These are phyloP conservation scores for Suillus bovinus DNA, from an alignment of 768 basidiomycete genomes.

Conservation along the genomic window DNA sequence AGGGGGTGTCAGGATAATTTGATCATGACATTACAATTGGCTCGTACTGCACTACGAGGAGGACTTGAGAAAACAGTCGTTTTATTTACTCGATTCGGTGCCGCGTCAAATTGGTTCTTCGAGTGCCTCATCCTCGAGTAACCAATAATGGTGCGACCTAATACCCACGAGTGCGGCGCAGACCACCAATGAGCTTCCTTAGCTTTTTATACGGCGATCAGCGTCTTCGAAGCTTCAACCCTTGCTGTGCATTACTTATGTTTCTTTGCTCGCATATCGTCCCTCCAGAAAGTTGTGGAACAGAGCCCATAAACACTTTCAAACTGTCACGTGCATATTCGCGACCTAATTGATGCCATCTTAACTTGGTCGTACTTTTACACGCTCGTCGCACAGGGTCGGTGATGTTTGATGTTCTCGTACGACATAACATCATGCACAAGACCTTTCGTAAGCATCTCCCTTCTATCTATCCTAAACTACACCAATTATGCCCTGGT, in stretches of 20 bases:
- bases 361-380: background rate
- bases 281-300: no score
- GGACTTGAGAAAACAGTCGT: no score
- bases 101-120: background rate
- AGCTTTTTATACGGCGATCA: constrained; percentile 7
- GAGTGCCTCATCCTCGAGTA: background rate
- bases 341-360: no score
- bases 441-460: background rate
- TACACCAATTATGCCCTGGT: constrained; percentile 1
- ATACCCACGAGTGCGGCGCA: background rate
- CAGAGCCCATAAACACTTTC: no score
- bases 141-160: background rate
- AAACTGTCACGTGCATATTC: no score
- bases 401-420: background rate
- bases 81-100: background rate
- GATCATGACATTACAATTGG: background rate
- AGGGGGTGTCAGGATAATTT: constrained; percentile 2
- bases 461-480: constrained; percentile 3
- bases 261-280: constrained; percentile 8
- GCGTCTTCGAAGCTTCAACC: constrained; percentile 2
- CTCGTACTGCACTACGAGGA: no score
- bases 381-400: background rate
- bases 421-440: constrained; percentile 1
- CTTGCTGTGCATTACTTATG: constrained; percentile 10
- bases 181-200: background rate